phyloP scores from a whole-genome alignment of 768 basidiomycete species.

The Leccinellum luteum region DNA sequence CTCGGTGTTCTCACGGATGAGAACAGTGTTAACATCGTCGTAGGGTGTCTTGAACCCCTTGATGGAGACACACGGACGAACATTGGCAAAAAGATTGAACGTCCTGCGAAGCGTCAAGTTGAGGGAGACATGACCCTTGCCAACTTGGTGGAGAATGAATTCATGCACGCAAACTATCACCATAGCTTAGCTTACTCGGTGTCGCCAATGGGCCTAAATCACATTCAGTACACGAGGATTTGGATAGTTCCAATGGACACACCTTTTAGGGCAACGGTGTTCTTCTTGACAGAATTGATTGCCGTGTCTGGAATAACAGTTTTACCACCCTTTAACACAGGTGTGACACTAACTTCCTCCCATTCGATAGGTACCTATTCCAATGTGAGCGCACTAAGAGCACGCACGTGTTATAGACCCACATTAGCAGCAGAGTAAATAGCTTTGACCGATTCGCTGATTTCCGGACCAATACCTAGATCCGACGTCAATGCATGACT shows the following conservation, averaged over 20 bases:
- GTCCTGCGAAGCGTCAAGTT: constrained; percentile 96
- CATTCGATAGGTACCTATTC: constrained; percentile 92
- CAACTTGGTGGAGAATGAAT: constrained; percentile 55
- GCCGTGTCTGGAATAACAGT: constrained; percentile 94
- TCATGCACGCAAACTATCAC: constrained; percentile 1
- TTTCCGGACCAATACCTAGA: constrained; percentile 96
- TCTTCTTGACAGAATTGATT: constrained; percentile 89
- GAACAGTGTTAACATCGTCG: constrained; percentile 95
- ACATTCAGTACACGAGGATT: constrained; percentile 8
- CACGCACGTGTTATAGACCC: constrained; percentile 16
- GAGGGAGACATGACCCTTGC: constrained; percentile 97
- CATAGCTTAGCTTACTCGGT: constrained; percentile 65
- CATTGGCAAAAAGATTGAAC: constrained; percentile 98
- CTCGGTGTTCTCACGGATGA: constrained; percentile 99
- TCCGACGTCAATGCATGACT: constrained; percentile 15
- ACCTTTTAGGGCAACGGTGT: constrained; percentile 98
- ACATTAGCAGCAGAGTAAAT: constrained; percentile 91
- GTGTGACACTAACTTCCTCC: constrained; percentile 98
- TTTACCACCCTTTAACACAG: constrained; percentile 91
- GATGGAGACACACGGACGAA: constrained; percentile 94
- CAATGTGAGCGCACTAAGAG: constrained; percentile 10
- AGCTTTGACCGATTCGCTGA: constrained; percentile 90
- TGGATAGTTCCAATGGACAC: constrained; percentile 14
- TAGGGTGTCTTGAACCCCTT: constrained; percentile 98
- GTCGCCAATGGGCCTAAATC: constrained; percentile 86